Evolutionary conservation across 116 monocot species (phyloP), one percentile per base, ranked within the genome.

Genomic region (Posidonia oceanica): DNA sequence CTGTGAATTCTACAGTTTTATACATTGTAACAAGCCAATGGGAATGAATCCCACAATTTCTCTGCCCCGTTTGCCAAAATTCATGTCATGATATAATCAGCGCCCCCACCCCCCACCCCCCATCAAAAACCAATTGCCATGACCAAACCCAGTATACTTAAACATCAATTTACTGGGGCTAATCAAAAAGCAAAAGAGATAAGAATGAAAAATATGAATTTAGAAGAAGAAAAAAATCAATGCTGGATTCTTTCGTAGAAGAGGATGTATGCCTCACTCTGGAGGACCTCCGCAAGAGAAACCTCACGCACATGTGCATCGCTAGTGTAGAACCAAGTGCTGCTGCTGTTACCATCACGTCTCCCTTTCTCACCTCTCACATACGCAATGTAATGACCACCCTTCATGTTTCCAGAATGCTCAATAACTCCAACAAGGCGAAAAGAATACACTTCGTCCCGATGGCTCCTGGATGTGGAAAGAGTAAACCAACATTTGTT

Each of bases 231-330:
- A 14, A 37, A 54, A 38, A 56, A 56, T 69, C 20, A 69, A 15
- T 72, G 41, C 58, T 51, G 36, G 16, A 67, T 37, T 60, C 57
- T 84, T 76, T 88, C 86, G 64, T 91, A 95, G 62, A 95, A 95
- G 18, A 95, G 83, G 61, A 95, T 80, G 67, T 95, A 95, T 23
- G 95, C 88, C 51, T 95, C 95, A n/a, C 82, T 79, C 21, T 76
- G 79, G 14, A 95, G 84, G 22, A 95, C 88, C 71, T 95, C 88
- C 36, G 84, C 37, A 54, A 86, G 58, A 6, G 83, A 76, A 76
- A 71, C 75, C 78, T 88, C 86, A 37, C 78, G 78, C 2, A 95
- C 75, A 41, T 76, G 69, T 20, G 79, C 70, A 68, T 95, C 95
- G 52, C 84, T 88, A 40, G 76, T 81, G 72, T 86, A 85, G 73